Evolutionary conservation across 345 rosid genomes (phyloP), one percentile per base, ranked within the genome.

Genomic region (Brassica rapa): DNA sequence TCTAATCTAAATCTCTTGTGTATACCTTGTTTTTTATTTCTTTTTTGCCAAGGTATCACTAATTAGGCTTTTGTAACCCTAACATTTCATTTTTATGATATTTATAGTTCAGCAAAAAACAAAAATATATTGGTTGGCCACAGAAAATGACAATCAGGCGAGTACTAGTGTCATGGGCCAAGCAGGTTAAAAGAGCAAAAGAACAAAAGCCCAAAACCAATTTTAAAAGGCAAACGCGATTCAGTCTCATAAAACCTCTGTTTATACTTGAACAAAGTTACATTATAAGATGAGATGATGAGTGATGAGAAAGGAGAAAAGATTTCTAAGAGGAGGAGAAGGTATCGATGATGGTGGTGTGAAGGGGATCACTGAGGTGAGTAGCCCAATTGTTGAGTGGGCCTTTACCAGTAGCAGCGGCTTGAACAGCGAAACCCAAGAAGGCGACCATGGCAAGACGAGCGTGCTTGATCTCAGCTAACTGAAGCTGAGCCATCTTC

Each of bases 301-400:
- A 49, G 4, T 11, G 59, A 53, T 19, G 29, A 57, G 9, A 49
- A 60, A 16, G 66, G 62, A 61, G 46, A 68, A 12, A 8, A 21
- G 57, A 33, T 61, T 68, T 68, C 23, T 39, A 49, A 27, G 77
- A 89, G 77, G 75, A 89, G 76, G 83, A 77, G 75, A 94, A 89
- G 74, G 77, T 86, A 84, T 94, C 98, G 71, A 94, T 83, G 71
- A 94, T 94, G 91, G 98, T 94, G 24, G 97, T 92, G 86, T 92
- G 97, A 1, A 94, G 97, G n/a, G 98, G 98, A 63, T 94, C 98
- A 59, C 97, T 94, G 84, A 94, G 84, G 85, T 94, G 98, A 68
- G 97, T 92, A 16, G 93, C 98, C 97, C 98, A 94, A 82, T 94
- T 94, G 95, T 92, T 92, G 82, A 94, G 97, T 4, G 98, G 98